phyloP scores from a whole-genome alignment of 2,329 filamentous ascomycete genomes.

The Cadophora luteo-olivacea region DNA sequence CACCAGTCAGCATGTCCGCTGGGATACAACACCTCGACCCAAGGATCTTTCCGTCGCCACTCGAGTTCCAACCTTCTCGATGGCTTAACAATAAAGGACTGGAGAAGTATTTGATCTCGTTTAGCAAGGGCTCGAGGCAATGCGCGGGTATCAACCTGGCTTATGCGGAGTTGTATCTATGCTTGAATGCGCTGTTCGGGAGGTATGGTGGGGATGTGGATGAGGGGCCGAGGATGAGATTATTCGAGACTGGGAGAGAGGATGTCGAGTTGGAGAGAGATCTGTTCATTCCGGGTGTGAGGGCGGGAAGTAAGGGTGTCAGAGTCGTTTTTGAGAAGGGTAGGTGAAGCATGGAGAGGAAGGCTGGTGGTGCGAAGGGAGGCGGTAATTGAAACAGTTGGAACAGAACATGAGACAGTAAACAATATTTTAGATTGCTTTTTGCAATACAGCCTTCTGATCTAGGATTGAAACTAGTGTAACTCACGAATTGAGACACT shows the following conservation, averaged over 20 bases:
- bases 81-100: neutral
- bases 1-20: neutral
- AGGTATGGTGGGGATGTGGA: slow-evolving; percentile 7
- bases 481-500: no score
- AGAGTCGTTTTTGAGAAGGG: slow-evolving; percentile 16
- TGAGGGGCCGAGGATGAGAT: slow-evolving; percentile 4
- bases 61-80: neutral
- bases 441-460: no score
- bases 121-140: neutral
- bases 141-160: neutral
- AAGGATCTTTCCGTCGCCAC: neutral
- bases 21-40: slow-evolving; percentile 1
- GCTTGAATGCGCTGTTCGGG: neutral
- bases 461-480: no score
- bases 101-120: neutral
- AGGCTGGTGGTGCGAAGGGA: no score
- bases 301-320: slow-evolving; percentile 15
- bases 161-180: neutral
- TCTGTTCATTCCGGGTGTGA: slow-evolving; percentile 14
- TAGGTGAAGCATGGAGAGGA: no score
- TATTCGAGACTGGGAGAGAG: slow-evolving; percentile 15
- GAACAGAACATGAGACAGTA: no score
- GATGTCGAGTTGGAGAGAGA: slow-evolving; percentile 19
- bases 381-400: no score
- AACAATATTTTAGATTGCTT: no score